Conservation (phyloP, 768 basidiomycete species). For the Butyriboletus loyo region DNA sequence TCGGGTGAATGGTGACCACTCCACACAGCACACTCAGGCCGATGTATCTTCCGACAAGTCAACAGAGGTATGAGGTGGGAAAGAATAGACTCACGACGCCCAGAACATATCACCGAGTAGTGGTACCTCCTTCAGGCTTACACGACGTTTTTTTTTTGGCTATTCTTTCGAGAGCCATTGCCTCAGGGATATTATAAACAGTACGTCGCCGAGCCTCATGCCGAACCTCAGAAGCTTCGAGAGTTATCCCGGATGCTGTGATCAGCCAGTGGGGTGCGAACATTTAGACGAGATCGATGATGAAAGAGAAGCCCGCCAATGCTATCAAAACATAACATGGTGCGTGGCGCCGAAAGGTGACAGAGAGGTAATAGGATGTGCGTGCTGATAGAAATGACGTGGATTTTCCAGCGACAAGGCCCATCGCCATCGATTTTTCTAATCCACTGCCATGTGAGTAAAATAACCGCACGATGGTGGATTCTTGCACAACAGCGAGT, state of each 20-base stretch:
- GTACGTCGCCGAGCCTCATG: conserved; percentile 51
- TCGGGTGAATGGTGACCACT: conserved; percentile 70
- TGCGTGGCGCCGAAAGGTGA: conserved; percentile 61
- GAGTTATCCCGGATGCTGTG: conserved; percentile 53
- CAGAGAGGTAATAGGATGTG: conserved; percentile 73
- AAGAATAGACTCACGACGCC: conserved; percentile 57
- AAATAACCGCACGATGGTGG: conserved; percentile 82
- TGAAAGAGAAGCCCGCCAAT: conserved; percentile 63
- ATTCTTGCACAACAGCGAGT: conserved; percentile 79
- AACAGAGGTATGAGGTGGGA: not conserved
- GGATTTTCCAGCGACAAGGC: conserved; percentile 77
- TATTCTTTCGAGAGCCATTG: conserved; percentile 59
- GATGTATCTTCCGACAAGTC: conserved; percentile 51
- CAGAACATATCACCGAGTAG: conserved; percentile 75
- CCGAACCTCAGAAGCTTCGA: conserved; percentile 61
- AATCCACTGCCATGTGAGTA: conserved; percentile 70
- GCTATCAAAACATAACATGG: conserved; percentile 70
- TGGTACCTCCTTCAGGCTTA: conserved; percentile 57
- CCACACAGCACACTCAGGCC: conserved; percentile 75
- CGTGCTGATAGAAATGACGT: conserved; percentile 74
- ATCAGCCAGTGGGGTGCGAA: conserved; percentile 62
- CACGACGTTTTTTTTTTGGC: conserved; percentile 65
- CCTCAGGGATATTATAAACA: conserved; percentile 49
- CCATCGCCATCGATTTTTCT: conserved; percentile 77
- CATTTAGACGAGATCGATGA: conserved; percentile 68